Conservation (phyloP, 805 yeast genomes). For the Zygotorulaspora sp. region DNA sequence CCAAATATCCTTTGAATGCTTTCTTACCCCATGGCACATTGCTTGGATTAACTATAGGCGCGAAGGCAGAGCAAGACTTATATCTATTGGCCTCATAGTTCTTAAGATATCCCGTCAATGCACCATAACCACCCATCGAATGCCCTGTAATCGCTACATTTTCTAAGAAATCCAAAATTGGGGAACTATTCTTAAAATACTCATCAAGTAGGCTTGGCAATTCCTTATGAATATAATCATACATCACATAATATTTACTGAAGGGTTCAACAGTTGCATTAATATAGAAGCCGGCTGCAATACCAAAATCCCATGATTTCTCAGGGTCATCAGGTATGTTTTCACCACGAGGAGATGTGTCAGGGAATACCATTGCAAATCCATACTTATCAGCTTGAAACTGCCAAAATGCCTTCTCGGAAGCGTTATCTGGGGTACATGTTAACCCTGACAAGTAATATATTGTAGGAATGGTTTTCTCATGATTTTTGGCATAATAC, state of each 20-base stretch:
- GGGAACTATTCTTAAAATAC: conserved; percentile 32
- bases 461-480: conserved; percentile 58
- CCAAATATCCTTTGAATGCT: conserved; percentile 75
- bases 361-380: conserved; percentile 88
- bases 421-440: conserved; percentile 88
- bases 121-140: conserved; percentile 98
- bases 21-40: conserved; percentile 84
- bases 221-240: conserved; percentile 73
- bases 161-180: conserved; percentile 51
- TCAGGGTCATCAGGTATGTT: conserved; percentile 70
- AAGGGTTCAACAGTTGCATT: conserved; percentile 76
- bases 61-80: conserved; percentile 80
- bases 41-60: conserved; percentile 83
- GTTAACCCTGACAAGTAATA: conserved; percentile 84
- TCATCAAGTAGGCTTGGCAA: conserved; percentile 50
- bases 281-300: conserved; percentile 93
- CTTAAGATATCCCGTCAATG: conserved; percentile 62
- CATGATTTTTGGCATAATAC: conserved; percentile 27
- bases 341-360: conserved; percentile 90
- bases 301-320: conserved; percentile 76
- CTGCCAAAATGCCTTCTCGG: conserved; percentile 88
- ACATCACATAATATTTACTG: conserved; percentile 76
- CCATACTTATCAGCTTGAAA: conserved; percentile 76
- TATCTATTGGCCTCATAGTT: conserved; percentile 58
- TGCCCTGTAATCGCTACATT: conserved; percentile 85